Evolutionary conservation across 1,284 basidiomycete genomes (phyloP).

Genomic region (Ceratobasidium sp.): DNA sequence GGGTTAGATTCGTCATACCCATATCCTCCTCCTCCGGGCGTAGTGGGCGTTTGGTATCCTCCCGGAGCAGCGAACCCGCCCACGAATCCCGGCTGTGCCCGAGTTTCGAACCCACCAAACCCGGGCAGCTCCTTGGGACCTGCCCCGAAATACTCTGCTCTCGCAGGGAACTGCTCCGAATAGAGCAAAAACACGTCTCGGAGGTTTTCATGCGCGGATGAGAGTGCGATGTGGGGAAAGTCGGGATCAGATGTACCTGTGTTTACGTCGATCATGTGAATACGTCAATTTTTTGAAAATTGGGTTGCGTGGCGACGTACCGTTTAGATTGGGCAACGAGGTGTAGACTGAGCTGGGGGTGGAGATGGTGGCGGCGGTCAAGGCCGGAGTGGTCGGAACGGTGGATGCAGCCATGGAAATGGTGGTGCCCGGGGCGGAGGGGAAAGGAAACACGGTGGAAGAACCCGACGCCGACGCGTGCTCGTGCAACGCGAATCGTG

Average conservation of each 20-base stretch:
- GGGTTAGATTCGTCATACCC: conserved; percentile 23
- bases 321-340: conserved; percentile 14
- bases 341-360: conserved; percentile 27
- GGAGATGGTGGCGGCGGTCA: conserved; percentile 29
- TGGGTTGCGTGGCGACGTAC: background rate
- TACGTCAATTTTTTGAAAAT: background rate
- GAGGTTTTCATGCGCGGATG: conserved; percentile 9
- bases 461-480: background rate
- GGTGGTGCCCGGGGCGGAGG: conserved; percentile 30
- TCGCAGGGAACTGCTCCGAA: conserved; percentile 26
- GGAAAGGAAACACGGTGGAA: background rate
- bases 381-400: conserved; percentile 20
- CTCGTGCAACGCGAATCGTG: conserved; percentile 29
- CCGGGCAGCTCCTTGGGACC: conserved; percentile 11
- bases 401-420: conserved; percentile 32
- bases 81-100: conserved; percentile 12
- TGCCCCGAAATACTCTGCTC: conserved; percentile 23
- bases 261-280: background rate
- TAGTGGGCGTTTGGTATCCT: conserved; percentile 9
- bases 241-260: conserved; percentile 24
- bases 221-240: conserved; percentile 16
- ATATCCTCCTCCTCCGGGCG: conserved; percentile 11
- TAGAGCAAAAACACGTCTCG: conserved; percentile 19
- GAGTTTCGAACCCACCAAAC: conserved; percentile 13
- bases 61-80: background rate